Evolutionary conservation across 2,329 filamentous ascomycete species (phyloP).

Genomic region (Cladobotryum mycophilum): DNA sequence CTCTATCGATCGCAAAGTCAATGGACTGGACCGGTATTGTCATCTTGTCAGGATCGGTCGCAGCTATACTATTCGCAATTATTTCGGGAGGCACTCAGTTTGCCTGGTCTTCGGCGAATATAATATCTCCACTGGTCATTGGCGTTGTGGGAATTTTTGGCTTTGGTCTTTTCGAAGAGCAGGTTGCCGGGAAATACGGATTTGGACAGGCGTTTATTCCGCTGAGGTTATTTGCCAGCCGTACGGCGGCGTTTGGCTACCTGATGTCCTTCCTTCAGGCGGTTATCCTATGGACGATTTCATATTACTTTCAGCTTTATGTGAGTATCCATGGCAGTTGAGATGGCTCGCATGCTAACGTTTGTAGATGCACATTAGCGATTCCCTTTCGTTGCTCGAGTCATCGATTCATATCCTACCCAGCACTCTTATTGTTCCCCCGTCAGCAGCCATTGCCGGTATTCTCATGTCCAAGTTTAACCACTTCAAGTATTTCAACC

Average conservation of each 20-base stretch:
- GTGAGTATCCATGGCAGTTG: neutral
- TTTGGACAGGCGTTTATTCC: neutral
- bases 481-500: neutral
- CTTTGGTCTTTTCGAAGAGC: no score
- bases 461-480: neutral
- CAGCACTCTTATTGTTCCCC: neutral
- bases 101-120: no score
- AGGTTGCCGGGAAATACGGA: no score
- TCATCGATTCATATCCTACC: neutral
- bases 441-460: neutral
- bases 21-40: no score
- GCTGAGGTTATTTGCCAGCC: neutral
- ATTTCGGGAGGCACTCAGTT: no score
- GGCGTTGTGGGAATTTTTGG: no score
- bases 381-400: neutral
- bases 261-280: neutral
- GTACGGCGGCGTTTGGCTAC: constrained; percentile 1
- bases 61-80: no score
- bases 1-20: no score
- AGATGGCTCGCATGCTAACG: no score
- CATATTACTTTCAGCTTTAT: constrained; percentile 1
- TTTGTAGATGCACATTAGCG: no score
- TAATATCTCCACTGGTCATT: no score
- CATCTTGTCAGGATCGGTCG: no score
- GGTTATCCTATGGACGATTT: neutral